A percentile compares a stretch with the other conserved stretches of the same genome.
phyloP scores from a whole-genome alignment of 2,329 filamentous ascomycete genomes.

The Plenodomus lindquistii region DNA sequence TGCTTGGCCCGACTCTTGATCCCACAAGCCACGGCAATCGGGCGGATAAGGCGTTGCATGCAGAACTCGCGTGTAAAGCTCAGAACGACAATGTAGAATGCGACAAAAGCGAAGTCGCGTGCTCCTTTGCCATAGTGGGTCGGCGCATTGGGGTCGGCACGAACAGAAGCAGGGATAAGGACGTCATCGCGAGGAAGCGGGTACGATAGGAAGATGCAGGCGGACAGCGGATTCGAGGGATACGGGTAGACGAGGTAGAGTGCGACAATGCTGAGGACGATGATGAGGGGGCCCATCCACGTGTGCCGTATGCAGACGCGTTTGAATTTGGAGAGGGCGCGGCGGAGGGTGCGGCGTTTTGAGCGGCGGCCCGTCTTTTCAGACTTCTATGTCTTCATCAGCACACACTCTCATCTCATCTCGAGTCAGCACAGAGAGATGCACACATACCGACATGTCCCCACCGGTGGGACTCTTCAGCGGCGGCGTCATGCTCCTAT shows the following conservation, averaged over 20 bases:
- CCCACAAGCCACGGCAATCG: slow-evolving; percentile 70
- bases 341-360: slow-evolving; percentile 53
- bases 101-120: slow-evolving; percentile 83
- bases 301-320: slow-evolving; percentile 57
- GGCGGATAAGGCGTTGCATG: slow-evolving; percentile 87
- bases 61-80: slow-evolving; percentile 94
- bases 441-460: slow-evolving; percentile 23
- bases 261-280: slow-evolving; percentile 65
- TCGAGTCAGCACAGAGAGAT: neutral
- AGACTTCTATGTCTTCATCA: slow-evolving; percentile 17
- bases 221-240: slow-evolving; percentile 75
- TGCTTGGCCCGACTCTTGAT: slow-evolving; percentile 77
- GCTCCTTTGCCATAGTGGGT: slow-evolving; percentile 85
- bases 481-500: slow-evolving; percentile 27
- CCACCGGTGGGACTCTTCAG: slow-evolving; percentile 15
- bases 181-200: slow-evolving; percentile 60
- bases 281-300: slow-evolving; percentile 69
- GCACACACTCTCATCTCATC: slow-evolving; percentile 1
- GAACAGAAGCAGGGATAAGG: slow-evolving; percentile 27
- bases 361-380: slow-evolving; percentile 43
- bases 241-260: slow-evolving; percentile 77
- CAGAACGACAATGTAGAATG: slow-evolving; percentile 86
- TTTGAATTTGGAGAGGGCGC: slow-evolving; percentile 51
- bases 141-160: slow-evolving; percentile 45
- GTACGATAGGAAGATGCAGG: slow-evolving; percentile 90